Base-by-base conservation (phyloP, 495 filamentous ascomycete genomes). In the Aspergillus diversus region DNA sequence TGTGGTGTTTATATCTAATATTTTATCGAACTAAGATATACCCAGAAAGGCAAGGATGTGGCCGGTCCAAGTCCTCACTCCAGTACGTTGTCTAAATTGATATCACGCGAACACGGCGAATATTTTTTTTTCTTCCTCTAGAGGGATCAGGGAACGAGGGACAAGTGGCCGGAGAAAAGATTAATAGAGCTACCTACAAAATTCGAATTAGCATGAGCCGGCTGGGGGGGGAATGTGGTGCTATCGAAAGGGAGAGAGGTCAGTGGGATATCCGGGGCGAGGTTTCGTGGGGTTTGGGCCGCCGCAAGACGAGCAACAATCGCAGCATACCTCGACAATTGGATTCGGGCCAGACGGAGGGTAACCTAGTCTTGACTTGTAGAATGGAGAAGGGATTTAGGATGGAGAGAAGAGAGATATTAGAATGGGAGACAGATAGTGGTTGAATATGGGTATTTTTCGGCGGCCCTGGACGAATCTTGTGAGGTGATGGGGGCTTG, bases 281-380 rank as follows among this genome's bases (percentile, higher is more conserved):
- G 73, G 76, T 73, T 77, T 79, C 73, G 77, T 75, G 75, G 75
- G 75, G 77, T 74, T 72, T 77, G 74, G 75, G 75, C 67, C 68
- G 77, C 73, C 73, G 74, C 75, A 72, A 70, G 68, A 71, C 69
- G 66, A 68, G 66, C 48, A 64, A 57, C 59, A 63, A 61, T 27
- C 61, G 50, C 57, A 69, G 60, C 74, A 68, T 74, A 75, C 73
- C 73, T 74, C 65, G 59, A 72, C 60, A 65, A 73, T 71, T 71
- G 62, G 64, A 68, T 63, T 63, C 59, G 59, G 55, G 60, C 27
- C 58, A 63, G 67, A 62, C 54, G 68, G 17, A 61, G 33, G 34
- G 50, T 27, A 16, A 56, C 39, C 52, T n/a, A 52, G 55, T 27
- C 54, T 52, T 62, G 37, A 54, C 46, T 17, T 21, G 37, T 51